Evolutionary conservation across 208 protist genomes (phyloP).

Genomic region (Acanthamoeba healyi): DNA sequence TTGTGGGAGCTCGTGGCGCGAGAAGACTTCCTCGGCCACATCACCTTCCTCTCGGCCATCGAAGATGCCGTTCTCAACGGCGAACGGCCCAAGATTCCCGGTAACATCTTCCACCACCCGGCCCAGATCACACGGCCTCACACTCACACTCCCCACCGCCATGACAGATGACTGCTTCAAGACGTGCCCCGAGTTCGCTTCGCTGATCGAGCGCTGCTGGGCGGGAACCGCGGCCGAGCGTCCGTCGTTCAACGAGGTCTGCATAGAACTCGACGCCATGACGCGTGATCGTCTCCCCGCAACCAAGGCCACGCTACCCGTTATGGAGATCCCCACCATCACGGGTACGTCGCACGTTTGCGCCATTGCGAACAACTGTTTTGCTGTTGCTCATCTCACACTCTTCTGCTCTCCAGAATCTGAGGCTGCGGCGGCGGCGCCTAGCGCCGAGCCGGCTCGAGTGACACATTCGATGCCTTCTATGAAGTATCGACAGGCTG

Average conservation of each 20-base stretch:
- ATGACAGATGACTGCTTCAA: constrained; percentile 31
- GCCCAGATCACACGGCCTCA: neutral
- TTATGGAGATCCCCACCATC: constrained; percentile 55
- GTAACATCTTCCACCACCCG: neutral
- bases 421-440: neutral
- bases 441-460: neutral
- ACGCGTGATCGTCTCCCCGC: neutral
- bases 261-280: constrained; percentile 34
- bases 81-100: constrained; percentile 69
- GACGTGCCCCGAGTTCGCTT: constrained; percentile 51
- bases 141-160: neutral
- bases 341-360: neutral
- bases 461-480: constrained; percentile 61
- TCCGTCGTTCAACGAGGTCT: constrained; percentile 48
- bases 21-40: constrained; percentile 74
- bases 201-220: constrained; percentile 72
- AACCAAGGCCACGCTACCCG: neutral
- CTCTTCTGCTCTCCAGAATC: neutral
- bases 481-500: constrained; percentile 64
- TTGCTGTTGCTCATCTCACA: neutral
- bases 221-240: neutral
- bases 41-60: constrained; percentile 74
- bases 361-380: neutral
- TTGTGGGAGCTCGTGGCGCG: constrained; percentile 70
- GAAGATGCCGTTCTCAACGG: constrained; percentile 70